These are phyloP conservation scores for Fusarium caatingaense DNA, from an alignment of 2,329 filamentous ascomycete genomes.

Conservation along the genomic window DNA sequence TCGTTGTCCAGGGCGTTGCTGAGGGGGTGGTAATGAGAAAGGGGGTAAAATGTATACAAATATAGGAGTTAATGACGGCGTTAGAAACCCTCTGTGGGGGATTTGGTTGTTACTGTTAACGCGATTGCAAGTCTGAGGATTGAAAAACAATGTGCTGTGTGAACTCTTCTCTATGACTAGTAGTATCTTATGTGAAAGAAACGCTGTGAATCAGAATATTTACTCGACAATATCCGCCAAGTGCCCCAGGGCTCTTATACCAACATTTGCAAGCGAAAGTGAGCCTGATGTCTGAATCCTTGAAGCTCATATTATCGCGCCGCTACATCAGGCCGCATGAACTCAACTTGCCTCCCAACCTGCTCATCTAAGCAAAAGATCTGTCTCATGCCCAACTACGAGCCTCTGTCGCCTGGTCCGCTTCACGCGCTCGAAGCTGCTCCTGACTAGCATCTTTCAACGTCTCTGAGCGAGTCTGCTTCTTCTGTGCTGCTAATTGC, in stretches of 20 bases:
- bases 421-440: constrained; percentile 73
- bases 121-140: background rate
- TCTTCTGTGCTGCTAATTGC: constrained; percentile 80
- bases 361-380: background rate
- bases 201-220: background rate
- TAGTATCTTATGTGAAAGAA: background rate
- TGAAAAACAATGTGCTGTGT: background rate
- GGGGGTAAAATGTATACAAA: constrained; percentile 12
- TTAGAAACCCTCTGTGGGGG: background rate
- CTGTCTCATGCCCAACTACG: constrained; percentile 52
- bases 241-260: background rate
- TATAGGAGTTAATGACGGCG: constrained; percentile 37
- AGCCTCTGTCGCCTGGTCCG: constrained; percentile 66
- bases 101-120: constrained; percentile 12
- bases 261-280: background rate
- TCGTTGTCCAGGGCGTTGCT: constrained; percentile 10
- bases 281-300: background rate
- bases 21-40: background rate
- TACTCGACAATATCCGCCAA: background rate
- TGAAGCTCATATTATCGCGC: background rate
- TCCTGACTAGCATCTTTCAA: constrained; percentile 75
- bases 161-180: background rate
- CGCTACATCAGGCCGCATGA: background rate
- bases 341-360: background rate
- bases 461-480: constrained; percentile 74